Base-by-base conservation (phyloP, 495 filamentous ascomycete species). In the Podospora conica region DNA sequence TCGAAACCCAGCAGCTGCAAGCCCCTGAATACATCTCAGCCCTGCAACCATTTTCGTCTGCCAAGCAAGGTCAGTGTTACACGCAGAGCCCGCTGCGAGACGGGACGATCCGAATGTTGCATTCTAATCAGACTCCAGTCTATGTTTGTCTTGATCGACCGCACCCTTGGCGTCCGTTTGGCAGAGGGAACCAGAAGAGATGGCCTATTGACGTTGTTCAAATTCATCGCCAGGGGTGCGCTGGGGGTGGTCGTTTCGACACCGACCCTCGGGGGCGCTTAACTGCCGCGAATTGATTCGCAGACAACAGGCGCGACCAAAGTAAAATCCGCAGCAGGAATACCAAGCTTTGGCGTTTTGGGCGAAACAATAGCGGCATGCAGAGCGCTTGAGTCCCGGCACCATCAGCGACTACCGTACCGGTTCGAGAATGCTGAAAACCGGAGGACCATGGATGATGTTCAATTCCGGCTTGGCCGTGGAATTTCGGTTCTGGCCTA, bases 311-410 rank as follows among this genome's bases (percentile, higher is more conserved):
- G 40, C 40, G 40, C 40, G 40, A 11, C 40, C 40, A 48, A 48
- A n/a, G 40, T 6, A 48, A 48, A 48, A 18, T 48, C 33, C 33
- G 40, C 18, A 48, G 18, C 15, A 48, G 40, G 40, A n/a, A 48
- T 48, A 48, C 40, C 40, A 48, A 48, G 40, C 40, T 48, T 48
- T 48, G 40, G 40, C 40, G 40, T 48, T 40, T 48, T 48, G 15
- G 18, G n/a, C 40, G 40, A 48, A 48, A 48, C 40, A 48, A 48
- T 48, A 61, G n/a, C 18, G 60, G 60, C 29, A 61, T 61, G 60
- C 60, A 40, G 31, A 25, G 24, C 64, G 58, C 40, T 48, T n/a
- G 40, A 48, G 40, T 18, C 40, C 40, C 18, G n/a, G n/a, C 15
- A n/a, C n/a, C 40, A n/a, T 15, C 6, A n/a, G n/a, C n/a, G n/a